These are phyloP conservation scores for Tricladium varicosporioides DNA, from an alignment of 2,329 filamentous ascomycete genomes.

Conservation along the genomic window DNA sequence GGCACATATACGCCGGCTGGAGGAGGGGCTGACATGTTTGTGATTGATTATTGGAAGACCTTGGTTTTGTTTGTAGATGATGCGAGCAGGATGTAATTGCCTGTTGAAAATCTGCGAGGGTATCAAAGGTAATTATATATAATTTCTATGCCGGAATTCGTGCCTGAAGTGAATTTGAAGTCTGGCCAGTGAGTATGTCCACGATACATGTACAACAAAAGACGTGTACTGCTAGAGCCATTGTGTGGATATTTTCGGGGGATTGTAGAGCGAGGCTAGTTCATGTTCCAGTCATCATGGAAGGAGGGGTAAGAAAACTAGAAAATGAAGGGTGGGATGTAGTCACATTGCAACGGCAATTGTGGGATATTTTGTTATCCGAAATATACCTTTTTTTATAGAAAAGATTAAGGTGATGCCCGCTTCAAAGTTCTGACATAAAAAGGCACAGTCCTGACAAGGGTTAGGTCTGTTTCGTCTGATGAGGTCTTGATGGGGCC, in stretches of 20 bases:
- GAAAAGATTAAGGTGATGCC: too few species aligned
- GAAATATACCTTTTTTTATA: too few species aligned
- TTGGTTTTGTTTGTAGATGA: background rate
- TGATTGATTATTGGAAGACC: conserved; percentile 15
- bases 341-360: background rate
- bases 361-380: too few species aligned
- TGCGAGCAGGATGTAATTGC: background rate
- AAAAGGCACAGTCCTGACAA: too few species aligned
- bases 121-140: background rate
- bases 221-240: background rate
- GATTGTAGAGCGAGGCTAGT: background rate
- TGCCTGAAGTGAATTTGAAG: background rate
- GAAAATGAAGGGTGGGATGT: background rate
- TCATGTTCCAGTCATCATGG: background rate
- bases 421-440: too few species aligned
- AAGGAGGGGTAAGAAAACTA: background rate
- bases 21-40: conserved; percentile 23
- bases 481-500: too few species aligned
- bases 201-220: background rate
- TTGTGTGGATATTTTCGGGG: background rate
- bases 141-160: background rate
- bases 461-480: too few species aligned
- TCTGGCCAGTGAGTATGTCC: background rate
- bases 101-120: background rate
- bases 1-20: conserved; percentile 43